phyloP scores from a whole-genome alignment of 208 protist genomes.

The Leishmania major region DNA sequence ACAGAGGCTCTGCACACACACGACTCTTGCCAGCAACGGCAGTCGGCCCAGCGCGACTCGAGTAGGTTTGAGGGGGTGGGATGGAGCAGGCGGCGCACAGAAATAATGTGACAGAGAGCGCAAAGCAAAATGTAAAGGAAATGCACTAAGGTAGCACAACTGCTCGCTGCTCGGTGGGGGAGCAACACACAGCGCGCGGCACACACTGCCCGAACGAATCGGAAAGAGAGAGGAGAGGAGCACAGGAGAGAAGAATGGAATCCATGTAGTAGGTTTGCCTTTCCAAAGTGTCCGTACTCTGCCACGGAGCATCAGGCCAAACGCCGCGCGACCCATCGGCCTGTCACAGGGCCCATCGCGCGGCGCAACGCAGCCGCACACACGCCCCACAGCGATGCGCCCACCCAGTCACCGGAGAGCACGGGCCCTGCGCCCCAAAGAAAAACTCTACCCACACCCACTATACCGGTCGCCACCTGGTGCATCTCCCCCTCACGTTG shows the following conservation, averaged over 20 bases:
- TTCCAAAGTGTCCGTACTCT: neutral
- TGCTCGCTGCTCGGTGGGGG: neutral
- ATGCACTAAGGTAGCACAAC: neutral
- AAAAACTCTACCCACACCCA: neutral
- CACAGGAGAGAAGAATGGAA: neutral
- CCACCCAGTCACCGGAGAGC: no score
- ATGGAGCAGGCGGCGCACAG: neutral
- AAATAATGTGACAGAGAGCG: neutral
- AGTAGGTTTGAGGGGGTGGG: neutral
- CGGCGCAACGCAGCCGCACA: no score
- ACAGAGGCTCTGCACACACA: neutral
- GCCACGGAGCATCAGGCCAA: neutral
- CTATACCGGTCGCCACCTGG: no score
- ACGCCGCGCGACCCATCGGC: neutral
- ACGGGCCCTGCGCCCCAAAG: no score
- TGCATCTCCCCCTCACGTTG: no score
- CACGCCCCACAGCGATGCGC: neutral
- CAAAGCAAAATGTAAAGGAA: neutral
- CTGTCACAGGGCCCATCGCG: neutral
- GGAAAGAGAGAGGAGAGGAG: neutral
- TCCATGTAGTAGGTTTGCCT: neutral
- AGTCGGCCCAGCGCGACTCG: no score
- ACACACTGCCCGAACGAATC: neutral
- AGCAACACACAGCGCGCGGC: constrained; percentile 5
- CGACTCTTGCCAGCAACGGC: neutral